Conservation (phyloP, 352 stramenopile species). For the Phytopythium sindhum region DNA sequence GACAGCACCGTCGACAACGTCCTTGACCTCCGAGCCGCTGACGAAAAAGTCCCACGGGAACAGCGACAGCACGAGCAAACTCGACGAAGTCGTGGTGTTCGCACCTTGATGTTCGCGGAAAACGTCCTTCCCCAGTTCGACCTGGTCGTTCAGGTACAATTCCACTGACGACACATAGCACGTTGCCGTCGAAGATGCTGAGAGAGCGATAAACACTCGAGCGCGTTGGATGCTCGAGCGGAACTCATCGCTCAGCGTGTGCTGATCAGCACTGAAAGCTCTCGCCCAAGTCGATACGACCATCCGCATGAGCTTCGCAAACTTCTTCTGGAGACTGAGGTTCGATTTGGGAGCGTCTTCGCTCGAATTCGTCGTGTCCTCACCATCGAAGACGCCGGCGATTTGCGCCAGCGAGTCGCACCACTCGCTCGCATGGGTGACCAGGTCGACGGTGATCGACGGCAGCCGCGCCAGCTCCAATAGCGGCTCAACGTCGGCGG, state of each 20-base stretch:
- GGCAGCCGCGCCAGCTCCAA: constrained; percentile 31
- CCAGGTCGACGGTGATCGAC: constrained; percentile 21
- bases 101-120: constrained; percentile 15
- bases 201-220: not conserved
- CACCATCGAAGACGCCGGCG: not conserved
- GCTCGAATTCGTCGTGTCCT: constrained; percentile 10
- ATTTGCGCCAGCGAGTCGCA: constrained; percentile 23
- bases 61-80: constrained; percentile 42
- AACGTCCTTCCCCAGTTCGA: constrained; percentile 29
- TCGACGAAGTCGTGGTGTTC: constrained; percentile 9
- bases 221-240: constrained; percentile 3
- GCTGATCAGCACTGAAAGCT: constrained; percentile 8
- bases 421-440: constrained; percentile 29
- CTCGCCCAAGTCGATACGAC: constrained; percentile 26
- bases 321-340: constrained; percentile 17
- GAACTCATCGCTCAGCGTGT: not conserved
- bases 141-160: constrained; percentile 70
- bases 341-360: constrained; percentile 1
- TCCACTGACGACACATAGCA: constrained; percentile 13
- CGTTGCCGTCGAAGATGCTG: no score
- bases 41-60: constrained; percentile 54
- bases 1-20: constrained; percentile 10
- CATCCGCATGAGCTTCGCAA: constrained; percentile 21
- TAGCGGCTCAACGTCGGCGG: constrained; percentile 27
- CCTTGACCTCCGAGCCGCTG: not conserved